Percentiles rank a stretch among this genome's conserved stretches.
Conservation (phyloP, 306 rosid genomes). For the Trifolium dubium region DNA sequence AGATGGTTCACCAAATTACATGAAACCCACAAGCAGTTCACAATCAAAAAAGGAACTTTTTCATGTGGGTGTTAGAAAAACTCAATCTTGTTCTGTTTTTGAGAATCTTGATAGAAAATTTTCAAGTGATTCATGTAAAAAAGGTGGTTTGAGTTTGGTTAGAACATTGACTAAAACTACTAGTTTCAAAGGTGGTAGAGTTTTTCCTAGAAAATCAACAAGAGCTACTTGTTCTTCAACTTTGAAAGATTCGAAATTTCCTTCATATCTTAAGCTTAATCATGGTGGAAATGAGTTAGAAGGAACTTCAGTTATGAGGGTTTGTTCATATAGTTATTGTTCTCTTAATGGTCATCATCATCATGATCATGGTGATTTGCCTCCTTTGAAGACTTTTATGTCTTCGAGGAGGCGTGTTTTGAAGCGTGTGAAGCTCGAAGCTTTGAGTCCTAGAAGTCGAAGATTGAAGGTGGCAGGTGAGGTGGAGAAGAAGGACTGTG, state of each 20-base stretch:
- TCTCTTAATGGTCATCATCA: conserved; percentile 92
- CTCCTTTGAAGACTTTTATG: conserved; percentile 82
- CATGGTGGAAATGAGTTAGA: conserved; percentile 82
- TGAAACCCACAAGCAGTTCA: conserved; percentile 95
- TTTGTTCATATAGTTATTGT: conserved; percentile 87
- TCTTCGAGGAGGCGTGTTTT: conserved; percentile 67
- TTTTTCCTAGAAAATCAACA: conserved; percentile 58
- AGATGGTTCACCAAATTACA: conserved; percentile 77
- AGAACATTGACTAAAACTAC: conserved; percentile 75
- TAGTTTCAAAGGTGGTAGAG: conserved; percentile 69
- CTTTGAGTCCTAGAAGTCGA: conserved; percentile 46
- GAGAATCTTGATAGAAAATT: conserved; percentile 44
- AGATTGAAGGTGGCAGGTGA: conserved; percentile 43
- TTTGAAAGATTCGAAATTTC: conserved; percentile 78
- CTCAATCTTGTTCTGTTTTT: conserved; percentile 48
- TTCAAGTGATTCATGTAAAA: conserved; percentile 49
- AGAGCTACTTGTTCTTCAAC: conserved; percentile 91
- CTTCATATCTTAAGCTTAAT: conserved; percentile 63
- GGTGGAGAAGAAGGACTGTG: conserved; percentile 41
- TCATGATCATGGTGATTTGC: conserved; percentile 66
- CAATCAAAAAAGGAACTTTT: conserved; percentile 79
- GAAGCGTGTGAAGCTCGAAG: conserved; percentile 55
- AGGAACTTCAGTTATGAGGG: conserved; percentile 77
- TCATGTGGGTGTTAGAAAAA: conserved; percentile 57
- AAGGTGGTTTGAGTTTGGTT: conserved; percentile 62